Base-by-base conservation (phyloP, 495 filamentous ascomycete genomes). In the Podospora fimiseda region DNA sequence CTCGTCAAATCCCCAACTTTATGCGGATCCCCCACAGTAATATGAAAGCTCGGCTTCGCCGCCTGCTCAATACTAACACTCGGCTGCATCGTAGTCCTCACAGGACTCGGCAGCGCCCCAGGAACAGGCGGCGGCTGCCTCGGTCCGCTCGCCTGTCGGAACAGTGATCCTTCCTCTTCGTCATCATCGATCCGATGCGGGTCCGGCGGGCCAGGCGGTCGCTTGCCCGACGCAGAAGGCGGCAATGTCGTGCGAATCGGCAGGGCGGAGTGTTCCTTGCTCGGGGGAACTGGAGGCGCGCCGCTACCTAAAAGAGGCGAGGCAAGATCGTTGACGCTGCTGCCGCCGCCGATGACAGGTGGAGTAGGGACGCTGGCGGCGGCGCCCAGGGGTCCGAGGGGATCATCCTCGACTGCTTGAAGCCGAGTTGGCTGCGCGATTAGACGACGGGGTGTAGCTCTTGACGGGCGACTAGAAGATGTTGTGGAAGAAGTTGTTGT, bases 1-100 rank as follows among this genome's bases (percentile, higher is more conserved):
- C 87, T 95, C 11, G 94, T 95, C 63, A 96, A 70, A 70, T 97
- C 93, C 40, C 93, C 94, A 51, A 98, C 91, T 69, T 97, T 98
- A 67, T 95, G 89, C 37, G 94, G 94, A 74, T 98, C 93, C 40
- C 93, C 93, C 11, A 98, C 93, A 1, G 77, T 81, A 56, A 98
- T 96, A n/a, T 88, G 76, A 67, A 97, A 97, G 22, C 76, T 85
- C 11, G 93, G 94, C 59, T 93, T 88, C 37, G 90, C 84, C 45
- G 93, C 91, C 70, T 91, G 87, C 65, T 95, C 89, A 40, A 96
- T 72, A 60, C 84, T 90, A 53, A 95, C 78, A 64, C 89, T 93
- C 23, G 90, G 88, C 57, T 89, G 86, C 22, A 80, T 80, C 55
- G 85, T 79, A 59, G 82, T 74, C 59, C 80, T 77, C 33, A 74